Evolutionary conservation across 176 grass and related monocot genomes (phyloP), one percentile per base, ranked within the genome.

Genomic region (Oryza rufipogon): DNA sequence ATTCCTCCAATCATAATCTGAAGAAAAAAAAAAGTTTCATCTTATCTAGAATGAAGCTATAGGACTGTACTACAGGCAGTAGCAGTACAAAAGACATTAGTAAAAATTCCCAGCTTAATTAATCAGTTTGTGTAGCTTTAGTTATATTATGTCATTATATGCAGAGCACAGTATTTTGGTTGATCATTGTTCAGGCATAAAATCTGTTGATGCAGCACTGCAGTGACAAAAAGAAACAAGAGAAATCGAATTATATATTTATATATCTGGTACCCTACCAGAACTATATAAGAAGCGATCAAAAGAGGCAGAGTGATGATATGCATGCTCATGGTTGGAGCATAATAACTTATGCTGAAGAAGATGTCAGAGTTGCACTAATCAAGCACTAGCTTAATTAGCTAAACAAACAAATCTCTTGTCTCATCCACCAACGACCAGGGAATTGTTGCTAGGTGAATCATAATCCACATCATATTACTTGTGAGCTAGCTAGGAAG

Each of bases 391-490:
- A 58, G 54, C 17, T 58, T n/a, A 44, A 44, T 44, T 11, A 56
- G 52, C 52, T n/a, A 52, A 15, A 5, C 20, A 58, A 58, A 8
- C 54, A 58, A 58, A 58, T 58, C 54, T 58, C 4, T 20, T 58
- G 19, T 58, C 77, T 86, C 49, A 72, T 30, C 58, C 60, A 80
- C 70, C 52, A 71, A 46, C 5, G 66, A 30, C 26, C 74, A 16
- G 17, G 22, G 36, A 17, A 12, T 20, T 81, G 61, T 9, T 87
- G 78, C 71, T 12, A 36, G 78, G 34, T 87, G 78, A 87, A 81
- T 87, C 85, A 76, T 71, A 70, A 45, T 34, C 71, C 78, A 81
- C 70, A 19, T 48, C 61, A 58, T 68, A 58, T 69, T 61, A 76
- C 54, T 17, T 16, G 48, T 11, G 36, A 58, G 6, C 34, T 36